Base-by-base conservation (phyloP, 306 rosid genomes). In the Elaeagnus macrophylla region DNA sequence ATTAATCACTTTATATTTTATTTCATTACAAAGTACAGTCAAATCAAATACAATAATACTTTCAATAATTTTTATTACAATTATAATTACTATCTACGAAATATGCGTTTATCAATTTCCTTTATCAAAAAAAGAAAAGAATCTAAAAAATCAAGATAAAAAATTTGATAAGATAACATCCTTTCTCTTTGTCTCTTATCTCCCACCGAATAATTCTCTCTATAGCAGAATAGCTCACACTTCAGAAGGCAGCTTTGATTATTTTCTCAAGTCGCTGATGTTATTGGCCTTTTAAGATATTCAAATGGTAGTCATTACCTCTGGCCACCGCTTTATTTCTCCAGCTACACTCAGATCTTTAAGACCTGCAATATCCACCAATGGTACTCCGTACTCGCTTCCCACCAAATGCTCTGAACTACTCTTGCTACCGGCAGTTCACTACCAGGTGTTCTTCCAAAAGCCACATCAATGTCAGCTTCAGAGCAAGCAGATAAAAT, bases 231-330 rank as follows among this genome's bases (percentile, higher is more conserved):
- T n/a, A n/a, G n/a, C n/a, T n/a, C n/a, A n/a, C n/a, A n/a, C n/a
- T n/a, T 25, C 32, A 25, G 4, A 2, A 2, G 32, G 3, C 32
- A 20, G 1, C 12, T 37, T 10, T 59, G 49, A 39, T 48, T 37
- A 10, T 67, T 59, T 52, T 18, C 20, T 32, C 16, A 17, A 57
- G 35, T 12, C 45, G 12, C 52, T 44, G 8, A 57, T 76, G 73
- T 63, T 43, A 43, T 71, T 57, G 68, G 20, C 19, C 60, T 53
- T 51, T 57, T 42, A 16, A 12, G 0, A 39, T 38, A 62, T 61
- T 78, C 16, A n/a, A 66, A 85, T 89, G 97, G 86, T 87, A 59
- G 71, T 84, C 72, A 62, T 75, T 11, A 55, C 78, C 52, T 77
- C 85, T 64, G 79, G 83, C 64, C 82, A 77, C 65, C 68, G 66